A percentile compares a stretch with the other conserved stretches of the same genome.
Evolutionary conservation across 805 yeast genomes (phyloP).

Genomic region (Teunomyces stri): DNA sequence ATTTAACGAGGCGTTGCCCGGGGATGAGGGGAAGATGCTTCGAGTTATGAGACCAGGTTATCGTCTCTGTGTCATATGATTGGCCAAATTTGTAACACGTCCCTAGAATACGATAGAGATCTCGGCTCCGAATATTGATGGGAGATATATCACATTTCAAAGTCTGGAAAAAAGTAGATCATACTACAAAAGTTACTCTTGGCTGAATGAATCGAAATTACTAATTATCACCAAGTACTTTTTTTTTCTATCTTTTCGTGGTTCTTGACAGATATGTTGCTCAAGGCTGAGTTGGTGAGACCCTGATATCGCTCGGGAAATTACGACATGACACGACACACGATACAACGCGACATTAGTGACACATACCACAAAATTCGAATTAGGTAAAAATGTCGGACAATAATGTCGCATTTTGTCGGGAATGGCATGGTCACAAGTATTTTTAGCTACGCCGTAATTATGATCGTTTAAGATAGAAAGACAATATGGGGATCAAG

Average conservation of each 20-base stretch:
- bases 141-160: no score
- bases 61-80: background rate
- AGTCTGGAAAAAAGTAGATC: no score
- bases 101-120: background rate
- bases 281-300: background rate
- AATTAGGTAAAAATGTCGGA: background rate
- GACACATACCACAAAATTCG: background rate
- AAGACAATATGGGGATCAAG: constrained; percentile 41
- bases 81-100: background rate
- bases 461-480: background rate
- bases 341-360: background rate
- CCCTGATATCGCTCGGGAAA: background rate
- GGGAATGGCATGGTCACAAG: background rate
- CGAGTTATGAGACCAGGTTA: background rate
- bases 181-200: no score
- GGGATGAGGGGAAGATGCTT: background rate
- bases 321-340: no score
- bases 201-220: no score
- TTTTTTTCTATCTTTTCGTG: background rate
- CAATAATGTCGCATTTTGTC: background rate
- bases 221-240: no score
- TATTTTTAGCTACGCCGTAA: background rate
- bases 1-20: background rate
- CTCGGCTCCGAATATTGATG: background rate
- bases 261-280: background rate